Evolutionary conservation across 2,329 filamentous ascomycete genomes (phyloP).

Genomic region (Colletotrichum viniferum): DNA sequence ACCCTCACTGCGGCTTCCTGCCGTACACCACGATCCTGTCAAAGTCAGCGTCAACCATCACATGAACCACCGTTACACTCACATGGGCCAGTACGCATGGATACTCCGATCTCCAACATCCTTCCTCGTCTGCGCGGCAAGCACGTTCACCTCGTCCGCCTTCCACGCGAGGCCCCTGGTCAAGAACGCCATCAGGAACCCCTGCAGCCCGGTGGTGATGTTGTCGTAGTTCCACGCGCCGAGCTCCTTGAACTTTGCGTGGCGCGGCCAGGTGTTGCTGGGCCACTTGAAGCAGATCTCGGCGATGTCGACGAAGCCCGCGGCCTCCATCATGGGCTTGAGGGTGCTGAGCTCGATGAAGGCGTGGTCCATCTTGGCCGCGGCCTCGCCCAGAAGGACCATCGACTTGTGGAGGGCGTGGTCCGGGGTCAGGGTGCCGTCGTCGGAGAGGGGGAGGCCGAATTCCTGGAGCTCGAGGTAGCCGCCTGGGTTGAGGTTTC

Average conservation of each 20-base stretch:
- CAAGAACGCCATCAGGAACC: constrained; percentile 39
- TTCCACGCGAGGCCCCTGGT: constrained; percentile 40
- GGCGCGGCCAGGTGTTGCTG: constrained; percentile 40
- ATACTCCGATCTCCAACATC: constrained; percentile 28
- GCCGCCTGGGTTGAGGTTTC: constrained; percentile 13
- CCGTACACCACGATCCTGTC: constrained; percentile 17
- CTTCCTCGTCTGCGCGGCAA: constrained; percentile 26
- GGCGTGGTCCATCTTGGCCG: constrained; percentile 10
- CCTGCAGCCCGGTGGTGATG: constrained; percentile 35
- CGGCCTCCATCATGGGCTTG: constrained; percentile 26
- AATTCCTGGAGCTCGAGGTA: constrained; percentile 20
- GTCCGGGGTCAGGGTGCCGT: constrained; percentile 7
- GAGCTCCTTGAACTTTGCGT: constrained; percentile 37
- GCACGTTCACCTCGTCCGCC: constrained; percentile 31
- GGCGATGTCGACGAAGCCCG: constrained; percentile 38
- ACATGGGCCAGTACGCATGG: constrained; percentile 40
- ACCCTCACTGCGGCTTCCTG: neutral
- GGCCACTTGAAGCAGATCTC: constrained; percentile 37
- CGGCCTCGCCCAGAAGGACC: constrained; percentile 27
- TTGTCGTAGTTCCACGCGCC: constrained; percentile 37
- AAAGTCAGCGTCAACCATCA: neutral
- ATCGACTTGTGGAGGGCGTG: constrained; percentile 26
- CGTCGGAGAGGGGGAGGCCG: constrained; percentile 14
- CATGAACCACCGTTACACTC: constrained; percentile 19
- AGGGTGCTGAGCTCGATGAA: constrained; percentile 13